Percentiles rank a stretch among this genome's conserved stretches.
These are phyloP conservation scores for Pestalotiopsis sp. DNA, from an alignment of 2,329 filamentous ascomycete species.

Conservation along the genomic window DNA sequence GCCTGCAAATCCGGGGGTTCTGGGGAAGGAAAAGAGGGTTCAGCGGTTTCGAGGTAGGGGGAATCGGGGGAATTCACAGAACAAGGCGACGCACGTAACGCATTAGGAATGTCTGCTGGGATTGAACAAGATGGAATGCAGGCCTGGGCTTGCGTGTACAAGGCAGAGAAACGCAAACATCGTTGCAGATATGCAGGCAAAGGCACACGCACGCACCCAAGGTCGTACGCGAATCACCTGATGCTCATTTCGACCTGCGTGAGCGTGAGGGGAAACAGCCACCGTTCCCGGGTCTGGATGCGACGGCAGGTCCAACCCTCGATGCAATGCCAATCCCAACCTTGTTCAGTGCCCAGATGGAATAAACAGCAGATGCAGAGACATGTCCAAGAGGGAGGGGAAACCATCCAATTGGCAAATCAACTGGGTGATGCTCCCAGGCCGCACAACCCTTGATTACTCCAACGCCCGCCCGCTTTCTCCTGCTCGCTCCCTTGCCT, in stretches of 20 bases:
- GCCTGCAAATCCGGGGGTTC: background rate
- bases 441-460: background rate
- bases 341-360: background rate
- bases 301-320: background rate
- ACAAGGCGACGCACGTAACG: background rate
- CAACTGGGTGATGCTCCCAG: background rate
- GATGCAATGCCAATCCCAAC: background rate
- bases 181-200: constrained; percentile 5
- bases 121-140: background rate
- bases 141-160: background rate
- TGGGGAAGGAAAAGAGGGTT: background rate
- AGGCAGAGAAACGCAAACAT: background rate
- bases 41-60: background rate
- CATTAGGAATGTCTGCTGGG: no score
- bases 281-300: background rate
- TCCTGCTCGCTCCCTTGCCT: background rate
- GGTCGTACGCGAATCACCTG: constrained; percentile 9
- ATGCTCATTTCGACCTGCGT: constrained; percentile 1
- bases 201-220: background rate
- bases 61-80: background rate
- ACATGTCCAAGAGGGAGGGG: background rate
- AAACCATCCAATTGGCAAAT: background rate
- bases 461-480: background rate
- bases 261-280: constrained; percentile 9
- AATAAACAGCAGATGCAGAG: background rate